Evolutionary conservation across 805 yeast genomes (phyloP), one percentile per base, ranked within the genome.

Genomic region (Candida namnaoensis): DNA sequence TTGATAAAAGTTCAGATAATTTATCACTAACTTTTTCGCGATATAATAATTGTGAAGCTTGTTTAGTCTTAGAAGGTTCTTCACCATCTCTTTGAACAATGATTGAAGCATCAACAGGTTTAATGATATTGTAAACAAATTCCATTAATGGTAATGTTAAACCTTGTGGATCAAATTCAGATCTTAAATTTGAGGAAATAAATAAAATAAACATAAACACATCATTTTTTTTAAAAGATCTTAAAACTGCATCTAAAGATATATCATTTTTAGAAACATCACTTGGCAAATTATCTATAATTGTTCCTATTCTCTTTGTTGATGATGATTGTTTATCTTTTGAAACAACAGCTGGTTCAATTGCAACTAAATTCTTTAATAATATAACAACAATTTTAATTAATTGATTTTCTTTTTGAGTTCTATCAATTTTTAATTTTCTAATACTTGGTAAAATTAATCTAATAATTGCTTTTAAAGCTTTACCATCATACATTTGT

Each of bases 181-280:
- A 53, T 4, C 80, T 82, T 25, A 88, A 60, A 0, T 82, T 75
- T 9, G 83, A 76, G 0, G 83, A 68, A 36, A 93, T 61, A 0
- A 95, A 81, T n/a, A 83, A 66, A 14, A 93, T 49, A 40, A 90
- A 77, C 38, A 73, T 74, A 37, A 93, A 68, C 1, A 87, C 95
- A 46, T 82, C 76, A 52, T 87, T 90, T 38, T 68, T 64, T n/a
- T 76, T 68, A 51, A 80, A 87, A 9, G 77, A 75, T 1, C 49
- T 44, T 3, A 91, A 56, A 2, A 83, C 78, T 1, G 73, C 65
- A 44, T 74, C 74, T 28, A 80, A 57, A 1, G 86, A 74, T 13
- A 90, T 74, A 60, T 88, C 97, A 36, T 82, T 88, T 26, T 59
- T 51, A 7, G 71, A 58, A 8, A 83, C 70, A 35, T 76, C 80